Conservation (phyloP, 495 filamentous ascomycete species). For the Sphaerosporella brunnea region DNA sequence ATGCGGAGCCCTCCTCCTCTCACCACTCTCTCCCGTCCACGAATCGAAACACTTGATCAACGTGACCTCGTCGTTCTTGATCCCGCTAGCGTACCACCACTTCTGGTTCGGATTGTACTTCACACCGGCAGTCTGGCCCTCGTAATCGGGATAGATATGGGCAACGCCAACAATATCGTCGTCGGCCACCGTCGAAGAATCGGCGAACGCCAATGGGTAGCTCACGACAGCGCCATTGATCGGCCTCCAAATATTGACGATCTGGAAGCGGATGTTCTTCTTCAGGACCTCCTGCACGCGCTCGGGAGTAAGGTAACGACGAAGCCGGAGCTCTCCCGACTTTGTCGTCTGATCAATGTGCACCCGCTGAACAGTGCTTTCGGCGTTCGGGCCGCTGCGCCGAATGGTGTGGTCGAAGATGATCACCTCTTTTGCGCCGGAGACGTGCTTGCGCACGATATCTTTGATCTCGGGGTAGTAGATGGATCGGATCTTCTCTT, state of each 20-base stretch:
- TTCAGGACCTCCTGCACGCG: slow-evolving; percentile 33
- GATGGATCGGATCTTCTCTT: slow-evolving; percentile 40
- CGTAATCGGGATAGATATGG: slow-evolving; percentile 55
- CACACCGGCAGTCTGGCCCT: slow-evolving; percentile 63
- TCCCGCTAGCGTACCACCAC: slow-evolving; percentile 69
- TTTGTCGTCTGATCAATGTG: slow-evolving; percentile 69
- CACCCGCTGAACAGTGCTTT: slow-evolving; percentile 43
- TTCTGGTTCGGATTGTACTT: slow-evolving; percentile 38
- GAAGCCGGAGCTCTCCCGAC: slow-evolving; percentile 48
- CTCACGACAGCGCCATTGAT: slow-evolving; percentile 55
- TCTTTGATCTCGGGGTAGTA: slow-evolving; percentile 75
- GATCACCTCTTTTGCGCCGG: slow-evolving; percentile 43
- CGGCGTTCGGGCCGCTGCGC: slow-evolving; percentile 34
- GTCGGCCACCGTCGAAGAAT: slow-evolving; percentile 39
- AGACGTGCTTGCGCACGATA: slow-evolving; percentile 43
- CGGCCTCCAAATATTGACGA: slow-evolving; percentile 79
- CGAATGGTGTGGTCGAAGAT: slow-evolving; percentile 90
- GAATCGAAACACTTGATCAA: slow-evolving; percentile 72
- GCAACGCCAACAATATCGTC: slow-evolving; percentile 52
- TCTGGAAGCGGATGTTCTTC: slow-evolving; percentile 40
- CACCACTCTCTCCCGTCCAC: slow-evolving; percentile 32
- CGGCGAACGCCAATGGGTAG: slow-evolving; percentile 53
- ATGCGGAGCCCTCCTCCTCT: slow-evolving; percentile 56
- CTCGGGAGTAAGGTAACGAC: slow-evolving; percentile 40
- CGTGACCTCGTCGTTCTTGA: slow-evolving; percentile 55